Base-by-base conservation (phyloP, 2,329 filamentous ascomycete species). In the Phaeosphaeria sp. region DNA sequence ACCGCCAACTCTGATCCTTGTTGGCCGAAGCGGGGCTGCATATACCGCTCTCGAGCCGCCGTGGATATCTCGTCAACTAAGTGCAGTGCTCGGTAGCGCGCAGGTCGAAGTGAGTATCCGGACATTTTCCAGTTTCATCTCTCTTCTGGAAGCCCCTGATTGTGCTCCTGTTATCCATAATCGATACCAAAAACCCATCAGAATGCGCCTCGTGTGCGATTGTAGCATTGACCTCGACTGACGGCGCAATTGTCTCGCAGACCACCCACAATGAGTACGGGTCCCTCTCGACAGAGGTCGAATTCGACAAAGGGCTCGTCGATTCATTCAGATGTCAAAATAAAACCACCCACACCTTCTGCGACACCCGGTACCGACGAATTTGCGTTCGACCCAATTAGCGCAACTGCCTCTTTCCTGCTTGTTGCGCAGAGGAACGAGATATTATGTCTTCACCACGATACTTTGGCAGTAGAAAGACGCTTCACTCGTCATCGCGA, bases 371-470 rank as follows among this genome's bases (percentile, higher is more conserved):
- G 80, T 41, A 80, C 77, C 67, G 71, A 74, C 61, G 80, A 84
- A 51, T 76, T 79, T 60, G 79, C 88, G 60, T 92, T 97, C 67
- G 90, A 95, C 68, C 91, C 95, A 56, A 96, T 91, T 76, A 92
- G 93, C 18, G 93, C 95, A 27, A 98, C 95, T 4, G 92, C 91
- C 1, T 92, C 92, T 22, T 90, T 95, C 82, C 90, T 99, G 65
- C 85, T 99, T 23, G 97, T 96, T 78, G 89, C 92, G 22, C 85
- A 98, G 75, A 90, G 92, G 30, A 89, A 88, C 52, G 87, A 89
- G 6, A 88, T 99, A 57, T 84, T 97, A 22, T 95, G 93, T 76
- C 88, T 94, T 30, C 93, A 96, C 71, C 94, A 98, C 79, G 94
- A 98, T 74, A 96, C 91, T 3, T 81, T 99, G 54, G 91, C 90